Evolutionary conservation across 805 yeast species (phyloP).

Genomic region (Sugiyamaella marilandica): DNA sequence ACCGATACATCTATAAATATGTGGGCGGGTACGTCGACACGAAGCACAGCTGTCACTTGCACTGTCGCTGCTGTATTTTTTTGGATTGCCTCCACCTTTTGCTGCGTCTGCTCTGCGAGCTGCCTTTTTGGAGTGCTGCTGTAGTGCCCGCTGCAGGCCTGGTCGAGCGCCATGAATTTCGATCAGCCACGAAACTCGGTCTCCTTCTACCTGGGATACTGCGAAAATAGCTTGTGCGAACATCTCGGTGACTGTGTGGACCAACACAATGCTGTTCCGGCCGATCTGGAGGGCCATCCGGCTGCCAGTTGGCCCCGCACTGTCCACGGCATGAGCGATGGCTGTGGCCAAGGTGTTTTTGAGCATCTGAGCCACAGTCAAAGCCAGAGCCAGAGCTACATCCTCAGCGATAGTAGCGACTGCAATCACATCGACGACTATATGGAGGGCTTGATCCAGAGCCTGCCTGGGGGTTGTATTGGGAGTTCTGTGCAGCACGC

Average conservation of each 20-base stretch:
- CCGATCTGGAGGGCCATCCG: too few species aligned
- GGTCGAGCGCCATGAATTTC: neutral
- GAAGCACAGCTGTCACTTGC: neutral
- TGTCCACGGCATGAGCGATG: too few species aligned
- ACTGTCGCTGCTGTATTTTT: neutral
- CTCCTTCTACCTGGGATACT: neutral
- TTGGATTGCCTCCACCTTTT: neutral
- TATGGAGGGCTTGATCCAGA: too few species aligned
- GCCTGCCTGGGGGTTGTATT: too few species aligned
- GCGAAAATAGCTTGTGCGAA: neutral
- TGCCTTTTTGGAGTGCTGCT: neutral
- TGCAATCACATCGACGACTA: too few species aligned
- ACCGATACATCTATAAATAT: neutral
- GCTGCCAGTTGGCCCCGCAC: too few species aligned
- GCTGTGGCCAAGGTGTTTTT: too few species aligned
- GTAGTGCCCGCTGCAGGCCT: neutral
- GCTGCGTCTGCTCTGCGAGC: neutral
- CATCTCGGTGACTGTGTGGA: neutral
- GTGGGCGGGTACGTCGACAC: neutral
- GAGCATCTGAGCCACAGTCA: too few species aligned
- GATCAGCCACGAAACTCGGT: neutral
- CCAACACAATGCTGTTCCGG: neutral
- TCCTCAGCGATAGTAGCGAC: too few species aligned
- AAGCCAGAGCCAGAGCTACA: too few species aligned
- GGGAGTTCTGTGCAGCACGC: too few species aligned